phyloP scores from a whole-genome alignment of 2,329 filamentous ascomycete genomes.

The Alternaria arborescens region DNA sequence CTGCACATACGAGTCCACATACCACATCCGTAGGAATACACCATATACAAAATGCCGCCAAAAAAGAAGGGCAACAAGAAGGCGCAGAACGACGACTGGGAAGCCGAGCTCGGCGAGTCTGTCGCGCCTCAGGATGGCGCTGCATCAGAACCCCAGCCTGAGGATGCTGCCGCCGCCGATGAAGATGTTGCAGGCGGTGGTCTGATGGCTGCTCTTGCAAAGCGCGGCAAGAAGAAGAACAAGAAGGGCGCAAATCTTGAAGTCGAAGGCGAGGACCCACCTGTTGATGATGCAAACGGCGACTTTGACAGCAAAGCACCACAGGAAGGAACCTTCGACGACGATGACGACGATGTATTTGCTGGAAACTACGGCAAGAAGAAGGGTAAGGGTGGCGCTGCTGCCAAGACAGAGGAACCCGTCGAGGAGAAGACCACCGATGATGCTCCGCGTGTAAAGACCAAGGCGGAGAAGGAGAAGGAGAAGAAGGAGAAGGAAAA shows the following conservation, averaged over 20 bases:
- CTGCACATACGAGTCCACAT: conserved; percentile 2
- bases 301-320: conserved; percentile 73
- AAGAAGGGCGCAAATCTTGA: conserved; percentile 76
- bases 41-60: conserved; percentile 73
- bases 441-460: conserved; percentile 70
- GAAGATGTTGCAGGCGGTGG: conserved; percentile 59
- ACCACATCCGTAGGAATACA: neutral
- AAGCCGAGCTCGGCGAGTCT: conserved; percentile 86
- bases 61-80: conserved; percentile 96
- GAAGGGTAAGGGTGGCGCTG: conserved; percentile 68
- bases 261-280: conserved; percentile 71
- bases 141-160: conserved; percentile 39
- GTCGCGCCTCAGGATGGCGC: conserved; percentile 67
- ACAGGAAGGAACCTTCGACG: conserved; percentile 73
- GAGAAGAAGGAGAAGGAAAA: conserved; percentile 98
- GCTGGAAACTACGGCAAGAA: conserved; percentile 71
- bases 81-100: conserved; percentile 93
- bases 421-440: conserved; percentile 50
- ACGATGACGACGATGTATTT: conserved; percentile 84
- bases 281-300: conserved; percentile 51
- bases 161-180: conserved; percentile 54
- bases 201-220: conserved; percentile 60
- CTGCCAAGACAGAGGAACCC: conserved; percentile 51
- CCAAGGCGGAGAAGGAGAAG: conserved; percentile 98
- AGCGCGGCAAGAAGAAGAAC: conserved; percentile 80